A percentile compares a stretch with the other conserved stretches of the same genome.
Evolutionary conservation across 306 rosid genomes (phyloP).

Genomic region (Ammopiptanthus mongolicus): DNA sequence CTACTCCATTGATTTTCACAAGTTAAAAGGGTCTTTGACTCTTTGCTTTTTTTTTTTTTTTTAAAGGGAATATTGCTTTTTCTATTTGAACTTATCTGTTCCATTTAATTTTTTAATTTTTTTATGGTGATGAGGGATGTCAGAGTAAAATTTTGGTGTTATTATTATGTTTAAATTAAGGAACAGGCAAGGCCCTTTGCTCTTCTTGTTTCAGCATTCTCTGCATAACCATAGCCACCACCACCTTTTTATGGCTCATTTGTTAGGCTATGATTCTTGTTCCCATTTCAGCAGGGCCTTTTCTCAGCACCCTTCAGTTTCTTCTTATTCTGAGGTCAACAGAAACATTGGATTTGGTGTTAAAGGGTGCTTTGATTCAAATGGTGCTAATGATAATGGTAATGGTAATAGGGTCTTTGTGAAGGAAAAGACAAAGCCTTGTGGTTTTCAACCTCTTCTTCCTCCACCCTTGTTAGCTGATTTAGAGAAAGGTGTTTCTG

Average conservation of each 20-base stretch:
- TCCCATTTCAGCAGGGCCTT: slow-evolving; percentile 27
- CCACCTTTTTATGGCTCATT: slow-evolving; percentile 29
- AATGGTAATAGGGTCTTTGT: slow-evolving; percentile 23
- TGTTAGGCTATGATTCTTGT: slow-evolving; percentile 31
- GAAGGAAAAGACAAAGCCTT: slow-evolving; percentile 37
- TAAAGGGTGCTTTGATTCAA: slow-evolving; percentile 34
- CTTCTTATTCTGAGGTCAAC: slow-evolving; percentile 17
- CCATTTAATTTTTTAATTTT: not conserved
- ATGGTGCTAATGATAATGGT: not conserved
- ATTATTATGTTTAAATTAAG: slow-evolving; percentile 40
- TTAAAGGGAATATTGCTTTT: slow-evolving; percentile 13
- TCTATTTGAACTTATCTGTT: not conserved
- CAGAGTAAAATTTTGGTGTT: slow-evolving; percentile 20
- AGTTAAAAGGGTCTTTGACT: too few species aligned
- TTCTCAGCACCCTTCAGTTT: slow-evolving; percentile 5
- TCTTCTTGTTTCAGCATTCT: slow-evolving; percentile 20
- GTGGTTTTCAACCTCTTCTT: slow-evolving; percentile 30
- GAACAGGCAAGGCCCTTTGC: slow-evolving; percentile 23
- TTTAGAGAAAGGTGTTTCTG: slow-evolving; percentile 24
- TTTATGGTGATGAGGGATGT: slow-evolving; percentile 26
- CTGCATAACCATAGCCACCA: not conserved
- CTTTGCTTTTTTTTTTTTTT: not conserved
- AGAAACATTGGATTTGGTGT: slow-evolving; percentile 13
- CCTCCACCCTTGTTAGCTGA: slow-evolving; percentile 25
- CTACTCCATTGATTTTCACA: not conserved